Conservation (phyloP, 2,329 filamentous ascomycete species). For the Pseudogymnoascus sp. region DNA sequence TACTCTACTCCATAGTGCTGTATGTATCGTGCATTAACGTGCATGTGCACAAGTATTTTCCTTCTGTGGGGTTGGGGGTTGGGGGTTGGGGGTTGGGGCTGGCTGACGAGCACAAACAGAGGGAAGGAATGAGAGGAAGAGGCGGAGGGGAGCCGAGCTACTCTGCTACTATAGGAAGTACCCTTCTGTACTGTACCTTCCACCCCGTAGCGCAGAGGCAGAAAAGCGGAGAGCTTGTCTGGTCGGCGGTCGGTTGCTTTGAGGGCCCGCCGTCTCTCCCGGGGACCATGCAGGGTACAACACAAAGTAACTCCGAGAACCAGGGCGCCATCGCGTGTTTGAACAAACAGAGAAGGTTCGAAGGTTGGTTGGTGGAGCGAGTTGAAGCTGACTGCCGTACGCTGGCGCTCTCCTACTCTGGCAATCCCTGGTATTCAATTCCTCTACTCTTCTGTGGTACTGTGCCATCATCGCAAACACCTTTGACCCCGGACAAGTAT, state of each 20-base stretch:
- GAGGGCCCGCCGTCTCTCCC: not conserved
- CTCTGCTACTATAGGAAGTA: not conserved
- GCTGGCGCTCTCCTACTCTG: not conserved
- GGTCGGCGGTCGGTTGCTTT: not conserved
- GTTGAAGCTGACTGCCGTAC: not conserved
- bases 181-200: slow-evolving; percentile 1
- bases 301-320: slow-evolving; percentile 1
- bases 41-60: not conserved
- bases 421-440: not conserved
- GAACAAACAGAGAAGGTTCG: not conserved
- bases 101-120: not conserved
- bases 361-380: not conserved
- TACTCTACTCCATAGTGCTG: not conserved
- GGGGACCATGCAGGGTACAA: not conserved
- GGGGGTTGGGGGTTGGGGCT: not conserved
- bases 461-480: not conserved
- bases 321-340: not conserved
- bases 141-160: not conserved
- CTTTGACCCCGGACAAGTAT: not conserved
- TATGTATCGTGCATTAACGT: not conserved
- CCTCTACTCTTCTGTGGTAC: not conserved
- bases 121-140: not conserved
- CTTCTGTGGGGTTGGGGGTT: not conserved
- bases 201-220: not conserved
- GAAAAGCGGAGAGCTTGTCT: slow-evolving; percentile 5